Percentiles rank a stretch among this genome's conserved stretches.
These are phyloP conservation scores for Lichtheimia hyalospora DNA, from an alignment of 371 early-diverging fungal species.

Conservation along the genomic window DNA sequence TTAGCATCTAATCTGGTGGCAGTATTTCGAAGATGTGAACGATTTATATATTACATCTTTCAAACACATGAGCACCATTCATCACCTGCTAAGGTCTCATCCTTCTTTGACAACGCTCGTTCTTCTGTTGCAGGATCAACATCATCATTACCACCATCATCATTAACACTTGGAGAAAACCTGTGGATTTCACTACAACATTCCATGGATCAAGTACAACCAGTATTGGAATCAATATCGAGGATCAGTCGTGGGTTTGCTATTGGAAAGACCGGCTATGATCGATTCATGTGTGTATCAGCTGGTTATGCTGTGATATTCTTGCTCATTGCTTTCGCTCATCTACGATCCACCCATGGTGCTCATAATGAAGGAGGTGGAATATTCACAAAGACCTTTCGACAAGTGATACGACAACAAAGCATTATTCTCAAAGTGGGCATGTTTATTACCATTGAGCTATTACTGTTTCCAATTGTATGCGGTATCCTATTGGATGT, in stretches of 20 bases:
- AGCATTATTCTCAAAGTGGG: constrained; percentile 63
- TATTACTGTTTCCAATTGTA: constrained; percentile 82
- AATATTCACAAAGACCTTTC: constrained; percentile 41
- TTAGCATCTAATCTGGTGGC: no score
- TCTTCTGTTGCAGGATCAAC: no score
- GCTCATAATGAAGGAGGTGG: not conserved
- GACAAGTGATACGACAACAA: constrained; percentile 52
- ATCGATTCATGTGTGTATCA: constrained; percentile 30
- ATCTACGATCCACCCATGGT: constrained; percentile 14
- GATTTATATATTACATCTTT: no score
- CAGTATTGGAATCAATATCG: not conserved
- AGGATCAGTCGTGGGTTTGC: constrained; percentile 23
- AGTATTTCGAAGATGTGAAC: no score
- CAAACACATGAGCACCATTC: no score
- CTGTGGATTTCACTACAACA: not conserved
- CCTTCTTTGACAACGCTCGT: no score
- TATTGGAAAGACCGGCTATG: constrained; percentile 21
- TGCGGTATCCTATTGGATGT: constrained; percentile 83
- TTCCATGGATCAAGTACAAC: not conserved
- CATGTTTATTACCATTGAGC: constrained; percentile 83
- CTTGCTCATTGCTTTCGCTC: constrained; percentile 11
- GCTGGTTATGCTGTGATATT: constrained; percentile 31
- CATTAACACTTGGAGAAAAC: no score
- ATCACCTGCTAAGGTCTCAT: no score
- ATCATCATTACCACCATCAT: no score